Percentiles rank a stretch among this genome's conserved stretches.
Evolutionary conservation across 1,284 basidiomycete genomes (phyloP).

Genomic region (Athelia psychrophila): DNA sequence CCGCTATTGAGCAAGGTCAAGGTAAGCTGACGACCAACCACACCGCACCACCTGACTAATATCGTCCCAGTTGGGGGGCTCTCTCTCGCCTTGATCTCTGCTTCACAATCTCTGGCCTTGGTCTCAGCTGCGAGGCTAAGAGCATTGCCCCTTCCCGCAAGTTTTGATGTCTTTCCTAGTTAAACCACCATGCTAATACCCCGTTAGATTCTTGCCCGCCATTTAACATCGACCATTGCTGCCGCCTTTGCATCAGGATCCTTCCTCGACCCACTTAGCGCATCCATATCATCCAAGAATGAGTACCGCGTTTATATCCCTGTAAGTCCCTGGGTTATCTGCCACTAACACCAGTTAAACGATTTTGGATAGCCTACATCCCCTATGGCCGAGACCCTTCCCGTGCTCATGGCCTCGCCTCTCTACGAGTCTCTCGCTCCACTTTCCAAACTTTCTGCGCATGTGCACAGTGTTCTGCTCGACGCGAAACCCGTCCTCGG

Average conservation of each 20-base stretch:
- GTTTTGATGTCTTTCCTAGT: slow-evolving; percentile 12
- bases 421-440: slow-evolving; percentile 48
- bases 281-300: slow-evolving; percentile 23
- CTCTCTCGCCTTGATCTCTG: slow-evolving; percentile 41
- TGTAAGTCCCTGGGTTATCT: slow-evolving; percentile 19
- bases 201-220: slow-evolving; percentile 33
- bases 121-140: slow-evolving; percentile 50
- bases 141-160: slow-evolving; percentile 51
- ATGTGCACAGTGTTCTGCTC: slow-evolving; percentile 42
- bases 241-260: slow-evolving; percentile 48
- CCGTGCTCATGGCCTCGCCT: slow-evolving; percentile 37
- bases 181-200: slow-evolving; percentile 4
- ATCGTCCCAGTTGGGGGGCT: slow-evolving; percentile 27
- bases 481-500: slow-evolving; percentile 45
- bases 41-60: slow-evolving; percentile 14
- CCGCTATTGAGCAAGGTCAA: slow-evolving; percentile 31
- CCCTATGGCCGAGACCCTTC: slow-evolving; percentile 31
- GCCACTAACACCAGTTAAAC: slow-evolving; percentile 1
- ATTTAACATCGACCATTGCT: slow-evolving; percentile 48
- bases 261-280: slow-evolving; percentile 40
- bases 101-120: slow-evolving; percentile 54
- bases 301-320: slow-evolving; percentile 31
- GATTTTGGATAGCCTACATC: slow-evolving; percentile 16
- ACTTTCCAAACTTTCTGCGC: slow-evolving; percentile 49
- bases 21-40: slow-evolving; percentile 12